Base-by-base conservation (phyloP, 1,139 yeast genomes). In the Candida dubliniensis region DNA sequence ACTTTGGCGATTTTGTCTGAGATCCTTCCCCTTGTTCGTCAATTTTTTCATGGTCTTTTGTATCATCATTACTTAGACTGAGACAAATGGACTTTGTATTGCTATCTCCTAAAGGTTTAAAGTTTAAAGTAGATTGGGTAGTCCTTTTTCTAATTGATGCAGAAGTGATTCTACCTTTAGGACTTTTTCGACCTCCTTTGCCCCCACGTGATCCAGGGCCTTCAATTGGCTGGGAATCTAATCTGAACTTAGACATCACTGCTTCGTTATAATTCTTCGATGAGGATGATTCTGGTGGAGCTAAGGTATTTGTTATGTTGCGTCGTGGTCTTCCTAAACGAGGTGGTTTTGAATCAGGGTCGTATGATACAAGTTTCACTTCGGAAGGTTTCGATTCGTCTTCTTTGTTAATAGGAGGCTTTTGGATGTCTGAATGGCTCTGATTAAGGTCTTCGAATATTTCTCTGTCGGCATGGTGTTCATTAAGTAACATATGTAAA, bases 161-260 rank as follows among this genome's bases (percentile, higher is more conserved):
- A 1, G 59, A 47, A 2, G 69, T 63, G 14, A 67, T 49, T 47
- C 60, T 57, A 0, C 76, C 75, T 33, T 63, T 55, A 11, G 67
- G 64, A 5, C 50, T 45, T 31, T 56, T 53, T 35, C 58, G 45
- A 1, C 50, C 49, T 2, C 57, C 57, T 42, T 59, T 62, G 1
- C 77, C 77, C 2, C 77, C 77, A 10, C 77, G 57, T 2, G 76
- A 71, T 0, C 77, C 77, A 0, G 76, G 75, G 0, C 77, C 77
- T 45, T 63, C 69, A 0, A 72, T 53, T 1, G 77, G 77, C 29
- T 58, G 55, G 18, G 59, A 53, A 50, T 72, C 76, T 12, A 71
- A 57, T 18, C 76, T 51, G 45, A 72, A 71, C 49, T 63, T 63
- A 40, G 74, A 63, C 31, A 69, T 53, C 26, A 66, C 58, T 9